These are phyloP conservation scores for Termitomyces sp. DNA, from an alignment of 768 basidiomycete species.

Conservation along the genomic window DNA sequence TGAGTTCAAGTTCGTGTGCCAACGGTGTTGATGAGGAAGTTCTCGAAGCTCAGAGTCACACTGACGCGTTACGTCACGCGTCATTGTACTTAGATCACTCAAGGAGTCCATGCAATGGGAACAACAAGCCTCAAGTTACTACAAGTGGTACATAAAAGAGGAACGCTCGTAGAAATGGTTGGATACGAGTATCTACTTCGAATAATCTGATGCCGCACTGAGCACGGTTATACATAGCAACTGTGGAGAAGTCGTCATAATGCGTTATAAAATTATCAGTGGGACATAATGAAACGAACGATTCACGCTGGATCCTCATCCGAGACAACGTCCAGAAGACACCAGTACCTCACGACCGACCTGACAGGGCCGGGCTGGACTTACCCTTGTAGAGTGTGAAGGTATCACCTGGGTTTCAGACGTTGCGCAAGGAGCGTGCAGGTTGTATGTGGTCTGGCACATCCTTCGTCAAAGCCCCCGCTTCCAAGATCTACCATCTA, in stretches of 20 bases:
- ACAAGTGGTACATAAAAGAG: too few relatives aligned
- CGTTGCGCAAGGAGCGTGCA: constrained; percentile 42
- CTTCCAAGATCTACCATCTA: constrained; percentile 49
- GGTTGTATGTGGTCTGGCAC: constrained; percentile 49
- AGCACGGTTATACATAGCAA: constrained; percentile 57
- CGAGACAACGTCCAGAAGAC: constrained; percentile 46
- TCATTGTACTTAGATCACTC: too few relatives aligned
- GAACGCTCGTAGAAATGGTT: too few relatives aligned
- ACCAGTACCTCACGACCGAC: constrained; percentile 43
- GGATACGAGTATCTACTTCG: too few relatives aligned
- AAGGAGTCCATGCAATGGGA: too few relatives aligned
- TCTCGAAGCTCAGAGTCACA: constrained; percentile 3
- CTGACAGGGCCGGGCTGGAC: constrained; percentile 35
- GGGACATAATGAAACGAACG: constrained; percentile 31
- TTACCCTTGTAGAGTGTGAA: constrained; percentile 44
- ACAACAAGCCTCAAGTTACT: too few relatives aligned
- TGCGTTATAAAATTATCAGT: too few relatives aligned
- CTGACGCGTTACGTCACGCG: constrained; percentile 18
- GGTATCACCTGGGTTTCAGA: constrained; percentile 34
- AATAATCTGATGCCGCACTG: constrained; percentile 59
- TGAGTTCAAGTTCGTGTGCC: neutral
- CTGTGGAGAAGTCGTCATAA: constrained; percentile 21
- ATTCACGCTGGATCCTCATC: constrained; percentile 63
- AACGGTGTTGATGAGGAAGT: too few relatives aligned
- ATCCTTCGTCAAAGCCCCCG: constrained; percentile 49